Base-by-base conservation (phyloP, 1,284 basidiomycete genomes). In the Albatrellus sp. region DNA sequence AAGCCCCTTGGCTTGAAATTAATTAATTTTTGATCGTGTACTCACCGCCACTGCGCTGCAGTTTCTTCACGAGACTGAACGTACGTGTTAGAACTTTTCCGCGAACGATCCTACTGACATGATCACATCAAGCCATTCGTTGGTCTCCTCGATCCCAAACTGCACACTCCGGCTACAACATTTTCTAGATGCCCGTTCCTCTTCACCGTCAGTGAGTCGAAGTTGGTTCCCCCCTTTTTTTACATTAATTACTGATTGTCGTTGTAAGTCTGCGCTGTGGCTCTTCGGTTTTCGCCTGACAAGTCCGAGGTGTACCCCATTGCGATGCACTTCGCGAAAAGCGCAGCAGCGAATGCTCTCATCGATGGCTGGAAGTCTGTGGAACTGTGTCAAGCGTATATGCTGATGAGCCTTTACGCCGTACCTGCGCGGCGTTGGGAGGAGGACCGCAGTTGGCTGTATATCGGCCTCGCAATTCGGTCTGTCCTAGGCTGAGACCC, bases 261-360 rank as follows among this genome's bases (percentile, higher is more conserved):
- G 14, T 38, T 36, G 37, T 24, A 43, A 86, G 83, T 89, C 37
- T 87, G 84, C 49, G 84, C 84, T 10, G 75, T 87, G 44, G 75
- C 85, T 0, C 85, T 82, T 0, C 68, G 85, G 17, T 83, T 85
- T 56, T 24, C 4, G 24, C 55, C 68, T 3, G 77, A 79, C 40
- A 87, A 85, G 54, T 80, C 81, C 0, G 80, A 85, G 56, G 80
- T 87, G 42, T 87, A 88, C 54, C 80, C 82, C 2, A 80, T 87
- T 50, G 85, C 84, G 8, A 89, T 89, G 86, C 85, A 88, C 57
- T 88, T 88, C 49, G 85, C 86, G 1, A 86, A 84, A 55, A 78
- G 81, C 48, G 80, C 84, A 0, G 85, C 83, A 1, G 82, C 84
- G 1, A 83, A 79, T 48, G 80, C 82, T 6, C 67, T 89, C 36